Evolutionary conservation across 148 eudicot species (phyloP), one percentile per base, ranked within the genome.

Genomic region (Rhododendron mucronatum): DNA sequence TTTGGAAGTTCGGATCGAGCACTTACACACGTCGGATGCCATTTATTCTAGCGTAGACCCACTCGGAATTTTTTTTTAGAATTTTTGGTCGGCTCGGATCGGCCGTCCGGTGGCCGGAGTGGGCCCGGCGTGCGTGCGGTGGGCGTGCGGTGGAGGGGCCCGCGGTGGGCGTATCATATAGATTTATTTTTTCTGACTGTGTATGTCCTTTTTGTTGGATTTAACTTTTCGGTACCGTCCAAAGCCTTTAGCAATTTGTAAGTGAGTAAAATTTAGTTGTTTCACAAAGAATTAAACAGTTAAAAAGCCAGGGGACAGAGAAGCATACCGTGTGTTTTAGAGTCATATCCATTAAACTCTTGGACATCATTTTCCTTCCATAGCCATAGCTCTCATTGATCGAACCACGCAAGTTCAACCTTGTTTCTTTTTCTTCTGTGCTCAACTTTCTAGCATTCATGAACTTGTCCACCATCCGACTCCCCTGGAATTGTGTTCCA

Each of bases 381-480:
- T 79, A 88, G 76, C 92, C 90, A 82, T 88, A 83, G 61, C 73
- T 55, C 86, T 89, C 87, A 63, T 86, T 86, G 28, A 86, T 74
- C 0, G 90, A 84, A 61, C 86, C 80, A 28, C 81, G 75, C 7
- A 74, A 48, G 55, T 82, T 88, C 15, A 44, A 26, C 39, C 82
- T 88, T 11, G 84, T 35, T 30, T 82, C 78, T 65, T 61, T 85
- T 18, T 88, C 86, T 45, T 88, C 90, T 8, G 83, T 63, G 67
- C 63, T 86, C 13, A 83, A 84, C 79, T 57, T 90, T 47, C 91
- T 86, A 1, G 92, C 90, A 86, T 88, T 88, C 92, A 90, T 86
- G 67, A 91, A 84, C 85, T 82, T 91, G 78, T 91, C 92, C 86
- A 90, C 88, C 92, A 91, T 91, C 51, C 85, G 78, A 41, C 93